phyloP scores from a whole-genome alignment of 2,329 filamentous ascomycete species.

The Fusarium longipes region DNA sequence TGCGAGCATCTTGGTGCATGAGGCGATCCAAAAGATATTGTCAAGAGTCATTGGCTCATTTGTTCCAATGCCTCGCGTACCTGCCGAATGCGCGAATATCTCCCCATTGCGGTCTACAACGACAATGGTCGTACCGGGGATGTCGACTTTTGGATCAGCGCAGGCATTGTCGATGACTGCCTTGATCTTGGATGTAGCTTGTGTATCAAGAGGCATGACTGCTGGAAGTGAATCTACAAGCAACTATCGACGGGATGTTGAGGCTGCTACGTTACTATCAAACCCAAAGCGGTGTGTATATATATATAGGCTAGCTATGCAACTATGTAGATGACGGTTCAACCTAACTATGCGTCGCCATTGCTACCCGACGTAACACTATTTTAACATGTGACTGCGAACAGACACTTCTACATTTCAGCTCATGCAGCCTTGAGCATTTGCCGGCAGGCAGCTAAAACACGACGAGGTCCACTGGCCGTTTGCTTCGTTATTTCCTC shows the following conservation, averaged over 20 bases:
- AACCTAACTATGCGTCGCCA: not conserved
- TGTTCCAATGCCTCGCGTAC: constrained; percentile 57
- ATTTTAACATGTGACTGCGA: not conserved
- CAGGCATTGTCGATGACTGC: constrained; percentile 53
- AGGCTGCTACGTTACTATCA: not conserved
- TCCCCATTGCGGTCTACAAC: constrained; percentile 62
- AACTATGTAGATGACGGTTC: not conserved
- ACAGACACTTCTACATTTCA: not conserved
- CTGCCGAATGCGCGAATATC: constrained; percentile 60
- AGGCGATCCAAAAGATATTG: constrained; percentile 69
- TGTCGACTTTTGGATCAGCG: constrained; percentile 51
- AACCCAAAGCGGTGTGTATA: not conserved
- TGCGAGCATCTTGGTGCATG: constrained; percentile 67
- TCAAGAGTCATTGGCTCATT: constrained; percentile 68
- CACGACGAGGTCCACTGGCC: not conserved
- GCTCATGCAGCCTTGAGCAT: not conserved
- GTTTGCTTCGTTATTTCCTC: not conserved
- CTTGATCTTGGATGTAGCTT: constrained; percentile 28
- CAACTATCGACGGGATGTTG: rapidly evolving
- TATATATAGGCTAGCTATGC: not conserved
- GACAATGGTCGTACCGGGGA: constrained; percentile 60
- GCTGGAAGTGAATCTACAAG: not conserved
- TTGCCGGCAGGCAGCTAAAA: not conserved
- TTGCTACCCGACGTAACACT: not conserved
- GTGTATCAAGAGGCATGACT: constrained; percentile 35